Evolutionary conservation across 1,284 basidiomycete species (phyloP).

Genomic region (Cryptococcus sp.): DNA sequence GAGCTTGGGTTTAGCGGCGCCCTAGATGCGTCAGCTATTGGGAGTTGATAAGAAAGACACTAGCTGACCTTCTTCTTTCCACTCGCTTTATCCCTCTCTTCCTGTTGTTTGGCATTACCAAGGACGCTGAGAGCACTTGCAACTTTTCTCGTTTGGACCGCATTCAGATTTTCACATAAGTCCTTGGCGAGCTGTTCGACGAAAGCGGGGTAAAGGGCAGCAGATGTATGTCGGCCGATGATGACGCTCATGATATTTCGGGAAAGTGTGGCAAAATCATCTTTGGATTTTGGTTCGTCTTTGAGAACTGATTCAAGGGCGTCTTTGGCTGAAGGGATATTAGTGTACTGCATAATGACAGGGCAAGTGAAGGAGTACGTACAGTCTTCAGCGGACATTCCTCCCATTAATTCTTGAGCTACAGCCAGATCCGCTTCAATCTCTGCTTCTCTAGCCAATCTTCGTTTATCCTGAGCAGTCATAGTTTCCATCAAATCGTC

Average conservation of each 20-base stretch:
- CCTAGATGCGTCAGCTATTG: slow-evolving; percentile 12
- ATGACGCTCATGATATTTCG: slow-evolving; percentile 65
- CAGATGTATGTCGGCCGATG: slow-evolving; percentile 68
- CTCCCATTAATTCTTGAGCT: slow-evolving; percentile 73
- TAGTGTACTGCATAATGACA: background rate
- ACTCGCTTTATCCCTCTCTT: slow-evolving; percentile 72
- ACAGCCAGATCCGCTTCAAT: slow-evolving; percentile 77
- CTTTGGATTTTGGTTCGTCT: slow-evolving; percentile 73
- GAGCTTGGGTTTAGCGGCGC: slow-evolving; percentile 65
- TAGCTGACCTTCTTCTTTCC: slow-evolving; percentile 75
- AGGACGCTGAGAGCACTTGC: slow-evolving; percentile 74
- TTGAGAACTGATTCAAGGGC: slow-evolving; percentile 62
- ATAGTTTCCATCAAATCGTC: slow-evolving; percentile 72
- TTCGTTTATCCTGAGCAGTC: slow-evolving; percentile 61
- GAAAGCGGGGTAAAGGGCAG: slow-evolving; percentile 74
- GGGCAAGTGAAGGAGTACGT: slow-evolving; percentile 2
- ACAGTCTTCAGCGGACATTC: slow-evolving; percentile 54
- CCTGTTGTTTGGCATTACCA: slow-evolving; percentile 90
- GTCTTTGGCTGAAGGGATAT: slow-evolving; percentile 3
- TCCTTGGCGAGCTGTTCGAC: slow-evolving; percentile 74
- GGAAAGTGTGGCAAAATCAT: slow-evolving; percentile 73
- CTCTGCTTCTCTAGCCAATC: slow-evolving; percentile 69
- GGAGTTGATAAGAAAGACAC: background rate
- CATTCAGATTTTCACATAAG: slow-evolving; percentile 67
- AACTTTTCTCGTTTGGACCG: slow-evolving; percentile 82